phyloP scores from a whole-genome alignment of 805 yeast genomes.

The Vanderwaltozyma yarrowii region DNA sequence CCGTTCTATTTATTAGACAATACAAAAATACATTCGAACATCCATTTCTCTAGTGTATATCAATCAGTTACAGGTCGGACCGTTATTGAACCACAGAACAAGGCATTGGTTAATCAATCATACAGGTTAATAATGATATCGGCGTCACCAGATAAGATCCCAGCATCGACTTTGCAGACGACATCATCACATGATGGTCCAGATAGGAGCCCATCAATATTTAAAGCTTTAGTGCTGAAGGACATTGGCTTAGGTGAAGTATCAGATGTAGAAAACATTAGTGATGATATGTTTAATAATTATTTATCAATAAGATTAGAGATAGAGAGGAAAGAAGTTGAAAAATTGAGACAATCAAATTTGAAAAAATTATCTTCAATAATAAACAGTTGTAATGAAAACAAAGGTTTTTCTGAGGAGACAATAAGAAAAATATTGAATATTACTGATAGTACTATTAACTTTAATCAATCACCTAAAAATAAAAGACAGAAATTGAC shows the following conservation, averaged over 20 bases:
- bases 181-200: not conserved
- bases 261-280: constrained; percentile 2
- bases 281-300: constrained; percentile 8
- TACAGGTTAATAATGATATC: too few relatives aligned
- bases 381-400: constrained; percentile 12
- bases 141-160: too few relatives aligned
- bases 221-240: constrained; percentile 1
- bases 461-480: not conserved
- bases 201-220: not conserved
- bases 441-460: not conserved
- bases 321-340: constrained; percentile 13
- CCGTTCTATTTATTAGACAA: too few relatives aligned
- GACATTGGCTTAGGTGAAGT: constrained; percentile 1
- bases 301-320: constrained; percentile 12
- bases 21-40: too few relatives aligned
- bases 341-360: constrained; percentile 13
- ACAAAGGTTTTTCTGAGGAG: constrained; percentile 11
- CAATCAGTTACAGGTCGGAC: too few relatives aligned
- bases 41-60: too few relatives aligned
- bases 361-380: constrained; percentile 11
- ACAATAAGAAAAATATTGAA: constrained; percentile 10
- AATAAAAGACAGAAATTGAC: too few relatives aligned
- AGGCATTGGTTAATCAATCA: too few relatives aligned
- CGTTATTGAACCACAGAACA: too few relatives aligned
- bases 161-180: too few relatives aligned